Percentiles rank a stretch among this genome's conserved stretches.
Conservation (phyloP, 2,329 filamentous ascomycete genomes). For the Fusarium devonianum region DNA sequence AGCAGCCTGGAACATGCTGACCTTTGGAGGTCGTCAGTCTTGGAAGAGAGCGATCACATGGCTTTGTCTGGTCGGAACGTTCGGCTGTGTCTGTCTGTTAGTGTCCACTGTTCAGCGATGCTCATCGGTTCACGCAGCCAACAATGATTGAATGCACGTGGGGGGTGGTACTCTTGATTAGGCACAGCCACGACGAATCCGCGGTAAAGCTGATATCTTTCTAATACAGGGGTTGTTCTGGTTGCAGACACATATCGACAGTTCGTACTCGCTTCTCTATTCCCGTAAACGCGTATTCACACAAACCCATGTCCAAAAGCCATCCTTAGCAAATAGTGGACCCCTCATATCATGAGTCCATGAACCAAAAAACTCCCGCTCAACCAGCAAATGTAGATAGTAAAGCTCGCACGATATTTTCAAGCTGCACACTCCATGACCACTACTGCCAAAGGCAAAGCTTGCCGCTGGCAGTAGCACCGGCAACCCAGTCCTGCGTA, state of each 20-base stretch:
- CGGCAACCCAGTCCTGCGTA: constrained; percentile 87
- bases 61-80: background rate
- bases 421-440: background rate
- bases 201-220: constrained; percentile 1
- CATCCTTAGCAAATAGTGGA: too few species aligned
- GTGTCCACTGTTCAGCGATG: too few species aligned
- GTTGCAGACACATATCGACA: too few species aligned
- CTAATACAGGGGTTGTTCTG: too few species aligned
- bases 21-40: constrained; percentile 14
- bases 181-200: constrained; percentile 19
- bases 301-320: constrained; percentile 9
- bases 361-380: constrained; percentile 31
- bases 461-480: constrained; percentile 91
- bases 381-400: constrained; percentile 9
- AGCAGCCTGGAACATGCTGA: constrained; percentile 14
- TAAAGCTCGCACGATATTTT: background rate
- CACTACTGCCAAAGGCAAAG: constrained; percentile 84
- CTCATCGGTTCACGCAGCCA: background rate
- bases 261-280: too few species aligned
- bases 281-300: constrained; percentile 7
- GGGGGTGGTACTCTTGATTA: constrained; percentile 15
- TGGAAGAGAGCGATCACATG: constrained; percentile 20
- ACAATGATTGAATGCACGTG: constrained; percentile 2
- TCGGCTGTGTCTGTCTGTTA: background rate
- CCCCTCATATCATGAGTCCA: too few species aligned